Base-by-base conservation (phyloP, 2,329 filamentous ascomycete genomes). In the Aspergillus awamori region DNA sequence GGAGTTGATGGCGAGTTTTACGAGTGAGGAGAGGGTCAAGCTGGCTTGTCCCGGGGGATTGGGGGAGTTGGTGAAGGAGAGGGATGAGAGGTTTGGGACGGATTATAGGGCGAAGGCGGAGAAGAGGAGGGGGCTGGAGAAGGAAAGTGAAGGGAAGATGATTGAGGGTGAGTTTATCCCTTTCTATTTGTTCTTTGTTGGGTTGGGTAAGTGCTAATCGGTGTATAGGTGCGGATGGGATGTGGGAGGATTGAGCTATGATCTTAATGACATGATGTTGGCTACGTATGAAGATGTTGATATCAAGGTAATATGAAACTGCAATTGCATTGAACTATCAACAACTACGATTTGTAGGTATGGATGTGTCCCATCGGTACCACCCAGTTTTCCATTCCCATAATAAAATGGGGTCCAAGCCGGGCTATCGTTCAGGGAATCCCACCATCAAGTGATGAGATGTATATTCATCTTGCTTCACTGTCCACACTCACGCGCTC, bases 1-100 rank as follows among this genome's bases (percentile, higher is more conserved):
- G 58, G 76, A 87, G 75, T 75, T 90, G 66, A 89, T 90, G 85
- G 86, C 82, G 63, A 89, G 87, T 69, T 87, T 81, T 64, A 72
- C 64, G 3, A 67, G 70, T 15, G 65, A 72, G 33, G 72, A 68
- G 39, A 68, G 59, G 5, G 33, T 36, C 4, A 36, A 36, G 11
- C 4, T 36, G 11, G 33, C 33, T 6, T 36, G 33, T 36, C 33
- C 33, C 1, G 67, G 65, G 43, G 71, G 74, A 48, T 58, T 78
- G 51, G 69, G 74, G 43, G 68, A 70, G 58, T 70, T 80, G 60
- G 70, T 86, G 17, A 76, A 73, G 45, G 84, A 82, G 28, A 76
- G 86, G 63, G 84, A 89, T 74, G 59, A 72, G 71, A 80, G 82
- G 66, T 86, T 85, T 73, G 81, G 81, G 0, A 79, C 83, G 28